Evolutionary conservation across 2,329 filamentous ascomycete genomes (phyloP), one percentile per base, ranked within the genome.

Genomic region (Fusarium pseudocircinatum): DNA sequence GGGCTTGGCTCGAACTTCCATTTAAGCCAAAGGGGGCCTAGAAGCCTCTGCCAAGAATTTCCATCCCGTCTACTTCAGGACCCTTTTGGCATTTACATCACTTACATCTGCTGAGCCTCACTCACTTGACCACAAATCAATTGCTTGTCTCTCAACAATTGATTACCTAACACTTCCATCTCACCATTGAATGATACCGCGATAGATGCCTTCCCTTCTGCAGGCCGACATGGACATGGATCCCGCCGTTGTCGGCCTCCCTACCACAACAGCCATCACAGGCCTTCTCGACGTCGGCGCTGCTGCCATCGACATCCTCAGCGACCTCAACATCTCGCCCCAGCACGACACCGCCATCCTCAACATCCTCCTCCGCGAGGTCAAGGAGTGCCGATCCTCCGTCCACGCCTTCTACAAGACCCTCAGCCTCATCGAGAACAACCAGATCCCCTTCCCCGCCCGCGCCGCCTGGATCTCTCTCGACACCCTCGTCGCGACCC

Each of bases 371-470:
- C 75, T 82, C 11, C 80, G 81, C 50, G 80, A 82, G 67, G 70
- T 82, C 42, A 82, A 82, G 56, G 81, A 83, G 67, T 82, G 80
- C 42, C 80, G 82, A 39, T 83, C 82, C 16, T 82, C 82, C 2
- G 75, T 82, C 24, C 79, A 82, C 71, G 77, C 82, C 43, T 75
- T 83, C 42, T 79, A 79, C 74, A 83, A 83, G 71, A 80, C 79
- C 9, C 77, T 83, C 49, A 74, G 64, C 28, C 76, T 81, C 26
- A 75, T 82, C 62, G 79, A 82, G 67, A 77, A 79, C 42, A 78
- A 69, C 36, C 76, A 77, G 62, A 73, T 82, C 40, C 81, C 81
- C 20, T 81, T 81, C 32, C 81, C 81, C 37, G 79, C 80, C n/a
- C 80, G 82, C 42, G 78, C 76, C 26, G 70, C 76, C 28, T 83